Evolutionary conservation across 352 stramenopile genomes (phyloP).

Genomic region (Pythium rhizo-oryzae): DNA sequence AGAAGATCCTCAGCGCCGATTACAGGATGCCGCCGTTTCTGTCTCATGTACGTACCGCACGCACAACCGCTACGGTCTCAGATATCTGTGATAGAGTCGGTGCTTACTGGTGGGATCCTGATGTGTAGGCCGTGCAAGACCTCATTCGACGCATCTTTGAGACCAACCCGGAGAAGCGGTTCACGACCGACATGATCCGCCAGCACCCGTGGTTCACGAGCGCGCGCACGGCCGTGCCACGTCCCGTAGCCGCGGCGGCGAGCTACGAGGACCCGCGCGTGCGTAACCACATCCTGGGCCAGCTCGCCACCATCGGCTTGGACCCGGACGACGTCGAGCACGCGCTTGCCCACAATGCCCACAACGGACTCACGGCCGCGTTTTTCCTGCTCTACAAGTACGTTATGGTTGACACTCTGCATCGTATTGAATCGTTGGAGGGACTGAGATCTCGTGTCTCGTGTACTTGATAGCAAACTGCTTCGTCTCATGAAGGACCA

Average conservation of each 20-base stretch:
- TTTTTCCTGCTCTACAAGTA: conserved; percentile 78
- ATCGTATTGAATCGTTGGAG: neutral
- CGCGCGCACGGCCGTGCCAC: conserved; percentile 24
- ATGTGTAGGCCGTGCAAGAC: conserved; percentile 58
- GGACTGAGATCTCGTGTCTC: neutral
- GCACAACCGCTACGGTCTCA: neutral
- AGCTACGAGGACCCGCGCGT: conserved; percentile 34
- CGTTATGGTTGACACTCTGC: neutral
- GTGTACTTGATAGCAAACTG: conserved; percentile 33
- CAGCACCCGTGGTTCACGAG: conserved; percentile 79
- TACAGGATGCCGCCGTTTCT: conserved; percentile 86
- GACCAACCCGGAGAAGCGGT: conserved; percentile 79
- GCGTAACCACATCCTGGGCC: conserved; percentile 48
- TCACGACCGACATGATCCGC: conserved; percentile 74
- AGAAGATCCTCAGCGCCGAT: conserved; percentile 90
- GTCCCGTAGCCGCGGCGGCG: conserved; percentile 22
- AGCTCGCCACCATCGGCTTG: conserved; percentile 59
- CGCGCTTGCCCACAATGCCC: conserved; percentile 46
- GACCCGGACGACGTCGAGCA: conserved; percentile 39
- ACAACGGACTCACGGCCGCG: conserved; percentile 73
- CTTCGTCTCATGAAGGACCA: conserved; percentile 45
- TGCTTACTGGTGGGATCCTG: neutral
- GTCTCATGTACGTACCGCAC: conserved; percentile 40
- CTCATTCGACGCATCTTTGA: conserved; percentile 86
- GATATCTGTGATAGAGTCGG: neutral